A percentile compares a stretch with the other conserved stretches of the same genome.
Conservation (phyloP, 176 grass and related monocot species). For the Oryza coarctata region DNA sequence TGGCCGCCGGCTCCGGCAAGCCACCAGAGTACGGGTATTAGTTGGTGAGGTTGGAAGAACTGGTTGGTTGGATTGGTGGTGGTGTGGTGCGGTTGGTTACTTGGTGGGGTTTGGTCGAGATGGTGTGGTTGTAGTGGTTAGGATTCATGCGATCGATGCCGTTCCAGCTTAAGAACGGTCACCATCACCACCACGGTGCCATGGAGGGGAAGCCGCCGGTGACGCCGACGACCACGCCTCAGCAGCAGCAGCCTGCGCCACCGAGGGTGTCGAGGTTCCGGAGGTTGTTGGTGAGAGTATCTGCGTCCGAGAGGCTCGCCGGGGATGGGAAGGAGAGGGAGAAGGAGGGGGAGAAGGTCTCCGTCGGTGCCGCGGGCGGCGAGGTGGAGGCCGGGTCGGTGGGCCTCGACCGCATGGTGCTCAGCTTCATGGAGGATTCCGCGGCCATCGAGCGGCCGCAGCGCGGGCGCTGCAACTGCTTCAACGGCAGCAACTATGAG, state of each 20-base stretch:
- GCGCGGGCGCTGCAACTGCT: slow-evolving; percentile 81
- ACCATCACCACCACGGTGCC: slow-evolving; percentile 44
- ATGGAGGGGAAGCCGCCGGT: slow-evolving; percentile 57
- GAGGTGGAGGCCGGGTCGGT: slow-evolving; percentile 51
- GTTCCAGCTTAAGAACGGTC: slow-evolving; percentile 61
- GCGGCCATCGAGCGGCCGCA: slow-evolving; percentile 55
- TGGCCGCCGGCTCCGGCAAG: slow-evolving; percentile 24
- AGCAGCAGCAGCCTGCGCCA: neutral
- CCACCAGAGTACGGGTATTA: neutral
- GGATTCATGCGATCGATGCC: slow-evolving; percentile 56
- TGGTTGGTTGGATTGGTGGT: slow-evolving; percentile 32
- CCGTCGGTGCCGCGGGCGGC: neutral
- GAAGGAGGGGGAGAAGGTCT: slow-evolving; percentile 41
- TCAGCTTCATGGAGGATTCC: slow-evolving; percentile 82
- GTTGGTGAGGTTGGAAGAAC: neutral
- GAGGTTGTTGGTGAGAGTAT: slow-evolving; percentile 61
- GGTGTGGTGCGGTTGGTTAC: slow-evolving; percentile 40
- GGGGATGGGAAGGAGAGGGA: slow-evolving; percentile 51
- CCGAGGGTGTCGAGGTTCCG: slow-evolving; percentile 56
- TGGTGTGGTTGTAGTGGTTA: slow-evolving; percentile 42
- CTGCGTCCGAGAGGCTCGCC: slow-evolving; percentile 40
- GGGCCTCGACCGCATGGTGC: slow-evolving; percentile 78
- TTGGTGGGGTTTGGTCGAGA: neutral
- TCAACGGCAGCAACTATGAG: slow-evolving; percentile 75
- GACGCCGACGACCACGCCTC: neutral